Conservation (phyloP, 352 stramenopile species). For the Blastocystis sp. region DNA sequence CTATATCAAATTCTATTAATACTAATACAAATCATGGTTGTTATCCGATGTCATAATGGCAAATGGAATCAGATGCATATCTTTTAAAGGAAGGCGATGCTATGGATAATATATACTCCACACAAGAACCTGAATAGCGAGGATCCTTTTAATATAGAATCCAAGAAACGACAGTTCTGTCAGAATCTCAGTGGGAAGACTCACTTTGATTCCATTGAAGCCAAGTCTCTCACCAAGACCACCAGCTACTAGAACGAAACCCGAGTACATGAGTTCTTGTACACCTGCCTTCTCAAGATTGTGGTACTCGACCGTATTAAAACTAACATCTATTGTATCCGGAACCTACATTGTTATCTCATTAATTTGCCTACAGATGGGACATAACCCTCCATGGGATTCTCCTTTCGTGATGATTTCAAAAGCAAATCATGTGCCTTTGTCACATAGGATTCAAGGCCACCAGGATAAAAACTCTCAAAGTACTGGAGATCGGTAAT, state of each 20-base stretch:
- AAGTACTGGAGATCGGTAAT: constrained; percentile 59
- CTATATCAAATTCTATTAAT: constrained; percentile 17
- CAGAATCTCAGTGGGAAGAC: constrained; percentile 78
- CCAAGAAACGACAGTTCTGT: not conserved
- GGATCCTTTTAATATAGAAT: constrained; percentile 16
- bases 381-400: constrained; percentile 70
- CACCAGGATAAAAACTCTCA: constrained; percentile 69
- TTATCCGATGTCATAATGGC: constrained; percentile 41
- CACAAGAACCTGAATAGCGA: not conserved
- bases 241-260: constrained; percentile 91
- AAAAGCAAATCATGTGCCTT: constrained; percentile 69
- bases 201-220: constrained; percentile 90
- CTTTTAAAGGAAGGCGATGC: not conserved
- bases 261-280: constrained; percentile 68
- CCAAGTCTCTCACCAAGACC: constrained; percentile 91
- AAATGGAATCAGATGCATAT: constrained; percentile 5
- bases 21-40: constrained; percentile 12
- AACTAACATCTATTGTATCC: constrained; percentile 71
- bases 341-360: constrained; percentile 67
- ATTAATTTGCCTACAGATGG: constrained; percentile 58
- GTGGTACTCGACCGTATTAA: constrained; percentile 64
- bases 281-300: constrained; percentile 69
- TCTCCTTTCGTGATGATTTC: constrained; percentile 69
- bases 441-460: constrained; percentile 68
- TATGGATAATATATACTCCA: not conserved